Percentiles rank a stretch among this genome's conserved stretches.
Evolutionary conservation across 2,329 filamentous ascomycete genomes (phyloP).

Genomic region (Neoascochyta sp.): DNA sequence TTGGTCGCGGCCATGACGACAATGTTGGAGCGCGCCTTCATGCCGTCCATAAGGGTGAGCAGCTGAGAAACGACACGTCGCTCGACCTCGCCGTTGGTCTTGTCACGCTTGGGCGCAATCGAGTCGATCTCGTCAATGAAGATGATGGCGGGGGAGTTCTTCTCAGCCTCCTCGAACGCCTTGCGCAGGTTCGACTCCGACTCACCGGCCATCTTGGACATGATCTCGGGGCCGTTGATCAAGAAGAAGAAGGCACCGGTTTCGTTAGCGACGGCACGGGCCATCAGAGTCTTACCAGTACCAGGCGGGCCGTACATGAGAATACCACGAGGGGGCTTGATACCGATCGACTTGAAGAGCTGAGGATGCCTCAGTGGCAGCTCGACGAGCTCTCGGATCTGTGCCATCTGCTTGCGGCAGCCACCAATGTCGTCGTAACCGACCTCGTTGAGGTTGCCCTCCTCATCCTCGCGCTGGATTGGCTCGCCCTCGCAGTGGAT

Average conservation of each 20-base stretch:
- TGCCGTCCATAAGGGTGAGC: conserved; percentile 96
- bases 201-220: conserved; percentile 99
- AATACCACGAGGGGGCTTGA: conserved; percentile 98
- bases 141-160: conserved; percentile 98
- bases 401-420: conserved; percentile 99
- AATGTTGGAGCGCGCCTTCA: conserved; percentile 98
- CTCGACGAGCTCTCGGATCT: conserved; percentile 98
- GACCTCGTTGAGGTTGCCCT: conserved; percentile 98
- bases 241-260: conserved; percentile 99
- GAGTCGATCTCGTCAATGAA: conserved; percentile 99
- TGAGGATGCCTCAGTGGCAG: conserved; percentile 93
- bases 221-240: conserved; percentile 98
- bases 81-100: conserved; percentile 99
- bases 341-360: conserved; percentile 99
- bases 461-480: conserved; percentile 97
- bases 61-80: conserved; percentile 97
- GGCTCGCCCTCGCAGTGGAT: conserved; percentile 98
- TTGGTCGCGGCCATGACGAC: conserved; percentile 99
- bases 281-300: conserved; percentile 99
- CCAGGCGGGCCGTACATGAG: conserved; percentile 90
- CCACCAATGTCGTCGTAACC: conserved; percentile 99
- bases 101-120: conserved; percentile 98
- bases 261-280: conserved; percentile 96
- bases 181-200: conserved; percentile 97
- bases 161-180: conserved; percentile 99